A percentile compares a stretch with the other conserved stretches of the same genome.
These are phyloP conservation scores for Neurospora sublineolata DNA, from an alignment of 495 filamentous ascomycete species.

Conservation along the genomic window DNA sequence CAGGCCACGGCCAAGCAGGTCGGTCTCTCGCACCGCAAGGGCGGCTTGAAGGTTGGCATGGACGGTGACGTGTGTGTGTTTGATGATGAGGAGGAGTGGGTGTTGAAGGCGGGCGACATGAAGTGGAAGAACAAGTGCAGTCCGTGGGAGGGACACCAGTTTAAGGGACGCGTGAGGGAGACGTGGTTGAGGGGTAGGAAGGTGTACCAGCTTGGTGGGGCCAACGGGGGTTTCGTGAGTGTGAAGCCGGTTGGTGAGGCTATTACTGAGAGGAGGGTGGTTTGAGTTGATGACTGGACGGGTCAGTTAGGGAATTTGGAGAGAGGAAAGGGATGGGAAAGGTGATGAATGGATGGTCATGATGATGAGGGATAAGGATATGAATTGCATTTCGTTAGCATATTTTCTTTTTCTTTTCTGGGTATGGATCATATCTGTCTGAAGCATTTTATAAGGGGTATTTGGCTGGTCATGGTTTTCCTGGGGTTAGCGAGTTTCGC, in stretches of 20 bases:
- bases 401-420: not conserved
- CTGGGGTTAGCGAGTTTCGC: not conserved
- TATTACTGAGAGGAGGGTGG: constrained; percentile 31
- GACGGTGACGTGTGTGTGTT: constrained; percentile 92
- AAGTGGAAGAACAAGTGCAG: constrained; percentile 91
- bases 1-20: constrained; percentile 86
- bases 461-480: not conserved
- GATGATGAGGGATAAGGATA: not conserved
- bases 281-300: not conserved
- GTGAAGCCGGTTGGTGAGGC: constrained; percentile 29
- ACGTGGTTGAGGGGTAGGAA: constrained; percentile 78
- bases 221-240: constrained; percentile 28
- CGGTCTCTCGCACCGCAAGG: constrained; percentile 72
- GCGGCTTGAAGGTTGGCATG: constrained; percentile 69
- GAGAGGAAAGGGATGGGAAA: not conserved
- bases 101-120: constrained; percentile 55
- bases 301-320: too few relatives aligned
- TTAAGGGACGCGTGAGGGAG: constrained; percentile 74
- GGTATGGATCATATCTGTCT: not conserved
- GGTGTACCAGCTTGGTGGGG: constrained; percentile 48
- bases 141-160: constrained; percentile 75
- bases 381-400: not conserved
- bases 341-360: not conserved
- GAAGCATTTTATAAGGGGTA: not conserved
- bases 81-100: constrained; percentile 70